Evolutionary conservation across 768 basidiomycete genomes (phyloP).

Genomic region (Tulasnella sp.): DNA sequence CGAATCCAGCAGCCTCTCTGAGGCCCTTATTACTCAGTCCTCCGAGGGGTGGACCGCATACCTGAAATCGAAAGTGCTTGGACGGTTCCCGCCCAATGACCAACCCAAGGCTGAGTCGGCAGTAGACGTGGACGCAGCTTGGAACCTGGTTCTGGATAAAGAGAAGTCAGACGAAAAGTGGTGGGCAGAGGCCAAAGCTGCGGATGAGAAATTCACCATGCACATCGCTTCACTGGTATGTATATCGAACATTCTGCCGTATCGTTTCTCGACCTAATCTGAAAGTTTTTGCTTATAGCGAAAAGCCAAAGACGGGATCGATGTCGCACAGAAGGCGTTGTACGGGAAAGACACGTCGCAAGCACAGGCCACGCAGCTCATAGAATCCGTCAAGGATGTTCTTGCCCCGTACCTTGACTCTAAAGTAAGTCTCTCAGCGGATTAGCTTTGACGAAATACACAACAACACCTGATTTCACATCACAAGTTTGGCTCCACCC

Average conservation of each 20-base stretch:
- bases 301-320: constrained; percentile 1
- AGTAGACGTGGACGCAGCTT: constrained; percentile 36
- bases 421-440: constrained; percentile 37
- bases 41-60: constrained; percentile 55
- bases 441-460: background rate
- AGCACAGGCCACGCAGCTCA: constrained; percentile 43
- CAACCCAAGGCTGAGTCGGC: constrained; percentile 34
- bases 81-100: constrained; percentile 45
- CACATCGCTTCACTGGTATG: constrained; percentile 67
- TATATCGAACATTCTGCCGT: constrained; percentile 15
- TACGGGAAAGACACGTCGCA: constrained; percentile 32
- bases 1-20: constrained; percentile 43
- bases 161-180: constrained; percentile 42
- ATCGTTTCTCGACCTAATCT: constrained; percentile 7
- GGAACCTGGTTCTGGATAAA: constrained; percentile 43
- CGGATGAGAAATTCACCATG: constrained; percentile 91
- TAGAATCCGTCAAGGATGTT: constrained; percentile 68
- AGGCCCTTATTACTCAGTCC: constrained; percentile 46
- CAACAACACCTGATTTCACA: background rate
- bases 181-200: constrained; percentile 58
- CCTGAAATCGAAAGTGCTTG: constrained; percentile 49
- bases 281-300: constrained; percentile 2
- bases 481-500: constrained; percentile 57
- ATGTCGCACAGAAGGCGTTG: constrained; percentile 36
- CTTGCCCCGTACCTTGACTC: constrained; percentile 62